These are phyloP conservation scores for Boechera retrofracta DNA, from an alignment of 345 rosid species.

Conservation along the genomic window DNA sequence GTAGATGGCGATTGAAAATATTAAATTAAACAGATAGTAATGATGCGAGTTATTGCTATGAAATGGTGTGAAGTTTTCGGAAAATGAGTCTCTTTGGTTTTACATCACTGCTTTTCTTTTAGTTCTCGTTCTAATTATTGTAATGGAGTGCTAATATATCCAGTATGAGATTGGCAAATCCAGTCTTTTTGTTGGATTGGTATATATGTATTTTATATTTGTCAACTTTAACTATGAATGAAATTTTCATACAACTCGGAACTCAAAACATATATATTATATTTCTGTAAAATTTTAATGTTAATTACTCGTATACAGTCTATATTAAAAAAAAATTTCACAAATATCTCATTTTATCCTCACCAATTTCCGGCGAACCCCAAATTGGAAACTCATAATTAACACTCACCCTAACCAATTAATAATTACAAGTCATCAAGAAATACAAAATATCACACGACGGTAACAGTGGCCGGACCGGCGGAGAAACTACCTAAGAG, in stretches of 20 bases:
- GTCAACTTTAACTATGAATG: neutral
- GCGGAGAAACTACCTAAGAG: conserved; percentile 36
- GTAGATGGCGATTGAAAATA: neutral
- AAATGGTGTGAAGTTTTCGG: neutral
- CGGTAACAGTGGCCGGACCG: conserved; percentile 52
- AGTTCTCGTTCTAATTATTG: too few species aligned
- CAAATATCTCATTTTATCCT: neutral
- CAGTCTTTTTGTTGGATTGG: too few species aligned
- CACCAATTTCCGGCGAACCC: neutral
- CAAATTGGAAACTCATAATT: conserved; percentile 20
- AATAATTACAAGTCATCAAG: conserved; percentile 29
- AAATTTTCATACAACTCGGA: neutral
- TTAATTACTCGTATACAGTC: neutral
- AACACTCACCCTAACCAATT: conserved; percentile 10
- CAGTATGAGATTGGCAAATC: too few species aligned
- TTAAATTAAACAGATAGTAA: neutral
- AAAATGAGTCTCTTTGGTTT: too few species aligned
- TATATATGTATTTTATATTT: too few species aligned
- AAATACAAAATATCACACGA: conserved; percentile 48
- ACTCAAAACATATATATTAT: neutral
- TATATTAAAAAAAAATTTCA: neutral
- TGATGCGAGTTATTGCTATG: neutral
- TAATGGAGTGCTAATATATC: too few species aligned
- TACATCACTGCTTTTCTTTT: too few species aligned
- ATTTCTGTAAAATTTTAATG: neutral